phyloP scores from a whole-genome alignment of 176 grass and related monocot genomes.

The Alopecurus myosuroides region DNA sequence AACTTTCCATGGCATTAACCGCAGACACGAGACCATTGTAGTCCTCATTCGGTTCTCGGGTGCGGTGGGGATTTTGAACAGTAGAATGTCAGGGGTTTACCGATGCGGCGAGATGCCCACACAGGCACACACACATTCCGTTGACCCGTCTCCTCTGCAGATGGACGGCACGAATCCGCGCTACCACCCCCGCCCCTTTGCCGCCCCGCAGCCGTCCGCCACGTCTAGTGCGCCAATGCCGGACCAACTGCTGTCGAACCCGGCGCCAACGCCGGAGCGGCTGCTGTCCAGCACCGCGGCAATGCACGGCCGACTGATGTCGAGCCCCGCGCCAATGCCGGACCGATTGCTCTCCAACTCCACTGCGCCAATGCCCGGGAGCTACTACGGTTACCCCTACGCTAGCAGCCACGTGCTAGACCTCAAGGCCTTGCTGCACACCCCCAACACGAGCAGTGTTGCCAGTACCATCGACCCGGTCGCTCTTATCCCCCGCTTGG shows the following conservation, averaged over 20 bases:
- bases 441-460: conserved; percentile 19
- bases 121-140: neutral
- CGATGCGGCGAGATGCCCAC: neutral
- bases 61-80: neutral
- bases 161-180: conserved; percentile 29
- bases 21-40: too few relatives aligned
- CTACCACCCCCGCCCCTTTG: conserved; percentile 38
- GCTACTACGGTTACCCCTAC: conserved; percentile 6
- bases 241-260: neutral
- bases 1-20: too few relatives aligned
- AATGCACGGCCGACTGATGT: neutral
- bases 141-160: conserved; percentile 26
- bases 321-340: neutral
- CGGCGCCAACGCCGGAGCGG: neutral
- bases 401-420: conserved; percentile 12
- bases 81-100: neutral
- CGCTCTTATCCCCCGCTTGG: neutral
- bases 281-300: neutral
- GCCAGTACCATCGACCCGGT: conserved; percentile 22
- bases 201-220: too few relatives aligned
- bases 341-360: too few relatives aligned
- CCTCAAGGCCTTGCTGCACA: conserved; percentile 29
- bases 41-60: neutral
- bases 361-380: neutral
- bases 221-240: neutral